phyloP scores from a whole-genome alignment of 2,329 filamentous ascomycete genomes.

The Aspergillus pseudoterreus region DNA sequence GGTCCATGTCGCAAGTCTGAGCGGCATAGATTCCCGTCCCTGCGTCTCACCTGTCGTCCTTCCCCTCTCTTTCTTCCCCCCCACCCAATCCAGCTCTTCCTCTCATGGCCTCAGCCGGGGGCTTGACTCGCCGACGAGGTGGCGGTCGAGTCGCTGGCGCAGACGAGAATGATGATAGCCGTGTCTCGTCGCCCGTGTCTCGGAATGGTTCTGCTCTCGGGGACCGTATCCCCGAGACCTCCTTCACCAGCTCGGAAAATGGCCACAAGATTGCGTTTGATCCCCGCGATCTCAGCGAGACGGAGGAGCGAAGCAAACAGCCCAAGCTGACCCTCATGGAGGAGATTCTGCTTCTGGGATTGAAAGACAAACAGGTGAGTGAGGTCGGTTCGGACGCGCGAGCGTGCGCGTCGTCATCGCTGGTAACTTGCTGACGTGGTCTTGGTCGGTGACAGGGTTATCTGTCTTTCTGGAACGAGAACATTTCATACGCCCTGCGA shows the following conservation, averaged over 20 bases:
- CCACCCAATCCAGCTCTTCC: conserved; percentile 13
- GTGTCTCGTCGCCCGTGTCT: conserved; percentile 63
- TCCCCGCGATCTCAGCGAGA: conserved; percentile 95
- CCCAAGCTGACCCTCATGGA: conserved; percentile 99
- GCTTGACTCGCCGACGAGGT: conserved; percentile 67
- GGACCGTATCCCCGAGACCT: conserved; percentile 64
- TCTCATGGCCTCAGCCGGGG: conserved; percentile 64
- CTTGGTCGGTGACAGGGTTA: conserved; percentile 64
- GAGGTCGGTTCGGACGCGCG: background rate
- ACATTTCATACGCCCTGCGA: conserved; percentile 95
- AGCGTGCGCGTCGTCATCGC: background rate
- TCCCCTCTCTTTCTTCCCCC: conserved; percentile 11
- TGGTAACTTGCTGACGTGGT: conserved; percentile 19
- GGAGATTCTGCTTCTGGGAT: conserved; percentile 86
- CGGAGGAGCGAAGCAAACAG: conserved; percentile 91
- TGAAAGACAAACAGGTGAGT: conserved; percentile 97
- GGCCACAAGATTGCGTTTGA: conserved; percentile 99
- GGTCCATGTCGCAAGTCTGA: conserved; percentile 15
- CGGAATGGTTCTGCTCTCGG: conserved; percentile 57
- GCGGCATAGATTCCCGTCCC: conserved; percentile 12
- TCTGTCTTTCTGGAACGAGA: conserved; percentile 99
- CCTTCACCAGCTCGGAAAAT: conserved; percentile 82
- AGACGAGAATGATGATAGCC: conserved; percentile 61
- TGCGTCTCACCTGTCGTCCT: conserved; percentile 10
- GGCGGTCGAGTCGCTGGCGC: conserved; percentile 56